Evolutionary conservation across 164 flowering plant species (phyloP).

Genomic region (Echeveria elegans): DNA sequence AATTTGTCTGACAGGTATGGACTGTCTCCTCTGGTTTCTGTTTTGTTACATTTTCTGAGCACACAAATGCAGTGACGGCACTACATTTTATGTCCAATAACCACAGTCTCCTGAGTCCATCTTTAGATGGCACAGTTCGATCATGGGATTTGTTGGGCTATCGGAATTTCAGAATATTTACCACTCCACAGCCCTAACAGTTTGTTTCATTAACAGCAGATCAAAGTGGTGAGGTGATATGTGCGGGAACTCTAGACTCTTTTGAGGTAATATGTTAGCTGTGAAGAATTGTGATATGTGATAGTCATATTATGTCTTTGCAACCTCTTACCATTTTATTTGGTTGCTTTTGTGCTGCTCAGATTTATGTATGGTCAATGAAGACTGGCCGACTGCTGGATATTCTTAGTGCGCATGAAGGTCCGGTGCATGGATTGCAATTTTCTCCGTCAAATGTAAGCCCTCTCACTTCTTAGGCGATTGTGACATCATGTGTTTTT

Average conservation of each 20-base stretch:
- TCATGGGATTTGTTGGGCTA: conserved; percentile 96
- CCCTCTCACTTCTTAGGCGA: neutral
- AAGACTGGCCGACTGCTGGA: conserved; percentile 95
- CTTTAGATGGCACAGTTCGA: conserved; percentile 97
- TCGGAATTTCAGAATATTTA: conserved; percentile 87
- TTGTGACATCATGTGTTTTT: no score
- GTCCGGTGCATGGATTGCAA: conserved; percentile 93
- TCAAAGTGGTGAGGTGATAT: conserved; percentile 93
- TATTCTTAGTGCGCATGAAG: conserved; percentile 91
- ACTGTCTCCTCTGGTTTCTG: conserved; percentile 86
- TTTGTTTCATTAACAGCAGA: conserved; percentile 96
- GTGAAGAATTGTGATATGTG: neutral
- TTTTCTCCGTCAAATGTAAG: conserved; percentile 93
- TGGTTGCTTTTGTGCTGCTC: neutral
- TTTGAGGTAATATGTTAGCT: conserved; percentile 49
- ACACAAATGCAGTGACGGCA: conserved; percentile 94
- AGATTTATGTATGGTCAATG: conserved; percentile 99
- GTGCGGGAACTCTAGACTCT: conserved; percentile 96
- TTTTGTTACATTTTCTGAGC: conserved; percentile 91
- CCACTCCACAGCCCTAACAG: conserved; percentile 77
- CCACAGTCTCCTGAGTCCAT: conserved; percentile 83
- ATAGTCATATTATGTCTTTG: neutral
- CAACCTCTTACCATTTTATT: conserved; percentile 5
- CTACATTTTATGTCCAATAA: conserved; percentile 82
- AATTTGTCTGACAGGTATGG: conserved; percentile 66